These are phyloP conservation scores for Fusarium sp. DNA, from an alignment of 2,329 filamentous ascomycete species.

Conservation along the genomic window DNA sequence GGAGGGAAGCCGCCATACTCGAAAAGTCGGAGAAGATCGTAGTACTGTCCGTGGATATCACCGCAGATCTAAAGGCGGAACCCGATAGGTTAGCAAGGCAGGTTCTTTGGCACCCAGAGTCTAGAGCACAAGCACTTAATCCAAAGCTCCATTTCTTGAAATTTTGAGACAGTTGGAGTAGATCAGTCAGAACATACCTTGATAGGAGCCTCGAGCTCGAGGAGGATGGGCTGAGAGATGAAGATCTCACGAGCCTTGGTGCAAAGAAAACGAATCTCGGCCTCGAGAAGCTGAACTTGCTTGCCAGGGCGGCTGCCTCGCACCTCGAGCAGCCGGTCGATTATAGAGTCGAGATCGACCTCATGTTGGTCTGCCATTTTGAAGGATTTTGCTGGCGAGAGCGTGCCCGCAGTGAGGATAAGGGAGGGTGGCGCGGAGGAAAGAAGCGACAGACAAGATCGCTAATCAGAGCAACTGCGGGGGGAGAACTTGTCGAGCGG, in stretches of 20 bases:
- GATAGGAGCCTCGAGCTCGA: slow-evolving; percentile 97
- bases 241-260: slow-evolving; percentile 99
- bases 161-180: slow-evolving; percentile 3
- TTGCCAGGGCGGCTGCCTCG: slow-evolving; percentile 97
- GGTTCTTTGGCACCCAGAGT: background rate
- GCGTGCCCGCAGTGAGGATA: slow-evolving; percentile 52
- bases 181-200: slow-evolving; percentile 74
- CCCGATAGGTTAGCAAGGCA: slow-evolving; percentile 28
- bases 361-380: slow-evolving; percentile 77
- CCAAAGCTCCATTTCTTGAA: slow-evolving; percentile 2
- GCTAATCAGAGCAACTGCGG: slow-evolving; percentile 46
- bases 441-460: slow-evolving; percentile 42
- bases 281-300: slow-evolving; percentile 95
- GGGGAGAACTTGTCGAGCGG: slow-evolving; percentile 39
- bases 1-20: slow-evolving; percentile 98
- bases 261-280: slow-evolving; percentile 96
- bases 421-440: slow-evolving; percentile 40
- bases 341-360: slow-evolving; percentile 99
- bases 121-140: slow-evolving; percentile 4
- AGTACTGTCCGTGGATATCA: slow-evolving; percentile 99
- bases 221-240: slow-evolving; percentile 97
- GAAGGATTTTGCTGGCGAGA: slow-evolving; percentile 48
- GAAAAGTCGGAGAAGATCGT: slow-evolving; percentile 95
- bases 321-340: slow-evolving; percentile 96
- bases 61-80: slow-evolving; percentile 81